Conservation (phyloP, 2,329 filamentous ascomycete species). For the Exophiala viscosa region DNA sequence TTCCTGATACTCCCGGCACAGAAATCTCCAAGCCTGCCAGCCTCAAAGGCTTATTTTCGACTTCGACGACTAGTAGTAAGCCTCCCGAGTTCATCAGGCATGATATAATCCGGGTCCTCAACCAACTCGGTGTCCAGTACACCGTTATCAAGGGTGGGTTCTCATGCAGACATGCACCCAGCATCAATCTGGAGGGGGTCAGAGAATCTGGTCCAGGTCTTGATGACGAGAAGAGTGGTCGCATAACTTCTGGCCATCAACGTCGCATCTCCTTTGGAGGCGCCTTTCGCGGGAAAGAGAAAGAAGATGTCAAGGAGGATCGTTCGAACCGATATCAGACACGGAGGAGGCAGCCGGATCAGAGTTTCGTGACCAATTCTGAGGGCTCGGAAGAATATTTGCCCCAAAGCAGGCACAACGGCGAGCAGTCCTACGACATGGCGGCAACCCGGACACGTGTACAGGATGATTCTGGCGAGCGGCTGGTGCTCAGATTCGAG, state of each 20-base stretch:
- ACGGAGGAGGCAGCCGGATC: slow-evolving; percentile 54
- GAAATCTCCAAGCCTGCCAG: slow-evolving; percentile 84
- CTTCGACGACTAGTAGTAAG: slow-evolving; percentile 92
- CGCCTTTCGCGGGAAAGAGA: slow-evolving; percentile 58
- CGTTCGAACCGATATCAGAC: slow-evolving; percentile 38
- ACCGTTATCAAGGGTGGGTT: slow-evolving; percentile 92
- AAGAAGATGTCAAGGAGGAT: slow-evolving; percentile 67
- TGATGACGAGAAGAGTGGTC: slow-evolving; percentile 45
- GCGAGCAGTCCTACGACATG: slow-evolving; percentile 56
- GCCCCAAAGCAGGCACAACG: slow-evolving; percentile 41
- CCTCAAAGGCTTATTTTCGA: slow-evolving; percentile 93
- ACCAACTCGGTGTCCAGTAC: slow-evolving; percentile 84
- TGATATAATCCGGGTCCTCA: slow-evolving; percentile 86
- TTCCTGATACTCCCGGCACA: slow-evolving; percentile 56
- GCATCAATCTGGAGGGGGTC: slow-evolving; percentile 77
- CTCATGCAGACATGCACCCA: slow-evolving; percentile 79
- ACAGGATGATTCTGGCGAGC: slow-evolving; percentile 80
- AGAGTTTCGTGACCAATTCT: slow-evolving; percentile 77
- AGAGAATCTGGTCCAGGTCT: slow-evolving; percentile 45
- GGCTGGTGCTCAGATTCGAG: slow-evolving; percentile 83
- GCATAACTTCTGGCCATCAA: slow-evolving; percentile 56
- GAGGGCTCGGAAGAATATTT: slow-evolving; percentile 78
- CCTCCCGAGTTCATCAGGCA: slow-evolving; percentile 78
- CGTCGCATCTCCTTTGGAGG: slow-evolving; percentile 83
- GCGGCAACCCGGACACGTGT: slow-evolving; percentile 92